A percentile compares a stretch with the other conserved stretches of the same genome.
phyloP scores from a whole-genome alignment of 192 early-diverging fungal species.

The Gamsiella multidivaricata region DNA sequence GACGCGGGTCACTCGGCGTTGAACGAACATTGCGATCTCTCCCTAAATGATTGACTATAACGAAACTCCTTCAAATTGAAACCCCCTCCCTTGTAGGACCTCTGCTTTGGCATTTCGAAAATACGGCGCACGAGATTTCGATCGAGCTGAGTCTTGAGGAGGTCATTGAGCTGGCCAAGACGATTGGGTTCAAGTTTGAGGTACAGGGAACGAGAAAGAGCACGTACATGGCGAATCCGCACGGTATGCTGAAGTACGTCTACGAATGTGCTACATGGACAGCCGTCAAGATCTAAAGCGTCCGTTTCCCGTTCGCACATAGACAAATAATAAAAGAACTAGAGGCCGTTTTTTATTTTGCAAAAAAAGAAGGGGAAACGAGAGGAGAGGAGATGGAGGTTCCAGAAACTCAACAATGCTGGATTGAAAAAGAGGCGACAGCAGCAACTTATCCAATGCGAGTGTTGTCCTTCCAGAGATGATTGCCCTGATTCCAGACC shows the following conservation, averaged over 20 bases:
- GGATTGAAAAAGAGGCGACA: too few species aligned
- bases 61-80: background rate
- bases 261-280: conserved; percentile 82
- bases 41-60: background rate
- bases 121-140: conserved; percentile 79
- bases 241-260: conserved; percentile 85
- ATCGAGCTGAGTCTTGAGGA: conserved; percentile 92
- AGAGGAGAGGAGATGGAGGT: too few species aligned
- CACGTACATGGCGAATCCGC: conserved; percentile 80
- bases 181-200: conserved; percentile 80
- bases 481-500: conserved; percentile 51
- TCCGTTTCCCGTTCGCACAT: background rate
- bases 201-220: conserved; percentile 69
- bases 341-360: too few species aligned
- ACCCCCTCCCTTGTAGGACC: conserved; percentile 67
- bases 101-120: conserved; percentile 95
- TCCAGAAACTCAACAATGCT: too few species aligned
- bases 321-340: background rate
- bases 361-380: too few species aligned
- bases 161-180: conserved; percentile 67
- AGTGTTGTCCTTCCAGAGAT: conserved; percentile 46
- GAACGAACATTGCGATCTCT: too few species aligned
- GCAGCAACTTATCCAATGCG: conserved; percentile 11
- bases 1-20: conserved; percentile 8
- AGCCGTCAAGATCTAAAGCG: conserved; percentile 61